Percentiles rank a stretch among this genome's conserved stretches.
Conservation (phyloP, 495 filamentous ascomycete genomes). For the Melanomma pulvis-pyrius region DNA sequence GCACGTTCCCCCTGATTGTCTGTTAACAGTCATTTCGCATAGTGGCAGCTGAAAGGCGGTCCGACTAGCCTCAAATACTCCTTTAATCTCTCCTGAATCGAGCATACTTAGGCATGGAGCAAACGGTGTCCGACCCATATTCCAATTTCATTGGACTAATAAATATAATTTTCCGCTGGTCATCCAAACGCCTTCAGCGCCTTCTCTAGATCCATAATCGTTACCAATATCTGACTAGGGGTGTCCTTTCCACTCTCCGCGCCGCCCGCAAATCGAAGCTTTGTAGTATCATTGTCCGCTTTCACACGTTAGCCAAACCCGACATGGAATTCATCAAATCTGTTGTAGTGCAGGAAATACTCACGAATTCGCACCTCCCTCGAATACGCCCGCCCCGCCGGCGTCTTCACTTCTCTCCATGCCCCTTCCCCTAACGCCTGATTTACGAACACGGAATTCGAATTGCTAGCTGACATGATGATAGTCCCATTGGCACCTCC, state of each 20-base stretch:
- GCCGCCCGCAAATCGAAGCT: constrained; percentile 11
- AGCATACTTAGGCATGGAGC: no score
- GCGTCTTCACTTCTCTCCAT: constrained; percentile 30
- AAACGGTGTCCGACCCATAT: no score
- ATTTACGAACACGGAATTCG: constrained; percentile 60
- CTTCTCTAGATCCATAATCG: constrained; percentile 25
- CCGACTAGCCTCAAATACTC: no score
- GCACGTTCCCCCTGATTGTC: no score
- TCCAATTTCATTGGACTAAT: no score
- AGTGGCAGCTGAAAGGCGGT: no score
- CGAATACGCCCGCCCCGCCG: constrained; percentile 16
- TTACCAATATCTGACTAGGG: constrained; percentile 14
- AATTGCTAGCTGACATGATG: constrained; percentile 57
- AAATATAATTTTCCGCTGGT: no score
- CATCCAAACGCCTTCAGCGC: not conserved
- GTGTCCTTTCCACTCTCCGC: constrained; percentile 11
- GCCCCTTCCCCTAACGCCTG: constrained; percentile 54
- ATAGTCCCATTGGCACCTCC: constrained; percentile 44
- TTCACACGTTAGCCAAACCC: not conserved
- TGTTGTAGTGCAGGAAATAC: not conserved
- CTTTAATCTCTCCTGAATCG: no score
- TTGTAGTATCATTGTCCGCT: constrained; percentile 18
- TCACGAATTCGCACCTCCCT: constrained; percentile 28
- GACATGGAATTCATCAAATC: no score
- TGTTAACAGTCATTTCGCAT: no score